Base-by-base conservation (phyloP, 768 basidiomycete species). In the Cystobasidium ongulense region DNA sequence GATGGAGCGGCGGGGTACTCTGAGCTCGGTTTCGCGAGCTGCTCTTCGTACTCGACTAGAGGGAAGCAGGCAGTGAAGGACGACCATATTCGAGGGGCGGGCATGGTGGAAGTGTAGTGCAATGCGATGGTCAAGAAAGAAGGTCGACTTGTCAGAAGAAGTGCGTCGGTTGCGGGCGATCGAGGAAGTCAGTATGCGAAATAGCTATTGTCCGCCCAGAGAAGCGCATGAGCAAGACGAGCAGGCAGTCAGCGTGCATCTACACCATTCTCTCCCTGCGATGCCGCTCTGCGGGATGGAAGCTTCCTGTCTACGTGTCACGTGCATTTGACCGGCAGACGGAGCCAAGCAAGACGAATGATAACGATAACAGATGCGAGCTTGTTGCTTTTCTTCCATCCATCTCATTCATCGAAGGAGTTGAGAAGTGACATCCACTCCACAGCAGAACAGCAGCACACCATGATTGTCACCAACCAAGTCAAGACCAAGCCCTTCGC, bases 401-500 rank as follows among this genome's bases (percentile, higher is more conserved):
- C n/a, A n/a, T n/a, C n/a, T n/a, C n/a, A n/a, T n/a, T n/a, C n/a
- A n/a, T n/a, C n/a, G n/a, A n/a, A n/a, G n/a, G n/a, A n/a, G n/a
- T n/a, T n/a, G n/a, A n/a, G n/a, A n/a, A n/a, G n/a, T n/a, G n/a
- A n/a, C n/a, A n/a, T n/a, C n/a, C n/a, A n/a, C n/a, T n/a, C n/a
- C n/a, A n/a, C n/a, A n/a, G n/a, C n/a, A 46, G 43, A 46, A 46
- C n/a, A 46, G 43, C 61, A 54, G 35, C 64, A 10, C 54, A 33
- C 17, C 8, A 77, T 75, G 75, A 67, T 77, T 39, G 61, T 63
- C 33, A 59, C 57, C 57, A 59, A 27, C 57, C 13, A 29, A 59
- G 64, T 72, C 63, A 78, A 78, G 75, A 79, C 78, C 8, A 52
- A 76, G 1, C 76, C 77, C 0, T 71, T 77, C 4, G 2, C 21